These are phyloP conservation scores for Pholiota microspora DNA, from an alignment of 768 basidiomycete genomes.

Conservation along the genomic window DNA sequence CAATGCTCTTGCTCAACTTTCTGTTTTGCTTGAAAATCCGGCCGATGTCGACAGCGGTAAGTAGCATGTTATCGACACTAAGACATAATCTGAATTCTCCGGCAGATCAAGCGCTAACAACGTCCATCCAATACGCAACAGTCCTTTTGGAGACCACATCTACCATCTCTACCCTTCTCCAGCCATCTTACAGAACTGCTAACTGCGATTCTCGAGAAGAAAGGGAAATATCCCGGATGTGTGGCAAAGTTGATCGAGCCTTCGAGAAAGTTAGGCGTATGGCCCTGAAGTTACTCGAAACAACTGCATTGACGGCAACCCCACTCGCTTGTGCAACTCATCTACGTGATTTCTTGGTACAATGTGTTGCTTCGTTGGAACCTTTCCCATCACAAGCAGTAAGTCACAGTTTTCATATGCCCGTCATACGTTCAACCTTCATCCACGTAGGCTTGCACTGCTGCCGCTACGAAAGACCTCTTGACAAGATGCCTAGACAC, in stretches of 20 bases:
- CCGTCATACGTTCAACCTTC: not conserved
- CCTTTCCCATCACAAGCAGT: slow-evolving; percentile 9
- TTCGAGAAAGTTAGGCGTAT: slow-evolving; percentile 57
- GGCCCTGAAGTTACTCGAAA: slow-evolving; percentile 47
- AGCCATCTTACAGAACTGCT: not conserved
- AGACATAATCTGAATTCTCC: not conserved
- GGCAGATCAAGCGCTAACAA: slow-evolving; percentile 6
- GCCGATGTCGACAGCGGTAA: slow-evolving; percentile 7
- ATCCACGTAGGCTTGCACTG: slow-evolving; percentile 8
- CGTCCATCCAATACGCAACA: slow-evolving; percentile 6
- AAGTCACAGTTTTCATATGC: not conserved
- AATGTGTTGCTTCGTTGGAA: slow-evolving; percentile 7
- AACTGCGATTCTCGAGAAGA: slow-evolving; percentile 16
- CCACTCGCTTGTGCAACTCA: not conserved
- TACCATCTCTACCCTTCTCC: slow-evolving; percentile 9
- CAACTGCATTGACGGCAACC: slow-evolving; percentile 4
- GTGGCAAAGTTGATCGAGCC: slow-evolving; percentile 56
- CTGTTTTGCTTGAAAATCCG: slow-evolving; percentile 24
- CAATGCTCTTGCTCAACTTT: slow-evolving; percentile 40
- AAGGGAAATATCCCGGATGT: slow-evolving; percentile 36
- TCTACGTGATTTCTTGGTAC: slow-evolving; percentile 11
- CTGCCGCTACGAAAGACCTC: slow-evolving; percentile 11
- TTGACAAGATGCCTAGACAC: slow-evolving; percentile 24
- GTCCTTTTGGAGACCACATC: slow-evolving; percentile 8
- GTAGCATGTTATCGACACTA: not conserved